A percentile compares a stretch with the other conserved stretches of the same genome.
phyloP scores from a whole-genome alignment of 2,329 filamentous ascomycete genomes.

The Aspergillus latus region DNA sequence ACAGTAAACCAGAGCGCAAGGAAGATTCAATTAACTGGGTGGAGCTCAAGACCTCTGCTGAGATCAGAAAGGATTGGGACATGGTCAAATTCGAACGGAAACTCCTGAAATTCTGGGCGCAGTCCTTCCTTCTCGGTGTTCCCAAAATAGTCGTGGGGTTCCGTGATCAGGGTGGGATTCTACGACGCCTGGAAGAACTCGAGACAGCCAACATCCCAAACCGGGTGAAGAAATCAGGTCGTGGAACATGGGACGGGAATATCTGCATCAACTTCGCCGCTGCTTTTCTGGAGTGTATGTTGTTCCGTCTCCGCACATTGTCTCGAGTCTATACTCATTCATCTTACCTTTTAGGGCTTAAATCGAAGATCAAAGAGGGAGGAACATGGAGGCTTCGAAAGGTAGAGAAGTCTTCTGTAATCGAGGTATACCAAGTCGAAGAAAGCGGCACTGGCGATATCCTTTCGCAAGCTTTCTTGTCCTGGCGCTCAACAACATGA shows the following conservation, averaged over 20 bases:
- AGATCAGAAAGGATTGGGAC: conserved; percentile 67
- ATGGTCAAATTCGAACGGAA: conserved; percentile 80
- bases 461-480: conserved; percentile 72
- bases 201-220: conserved; percentile 76
- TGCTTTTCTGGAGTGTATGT: conserved; percentile 72
- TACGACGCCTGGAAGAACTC: conserved; percentile 73
- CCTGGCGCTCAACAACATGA: conserved; percentile 56
- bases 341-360: conserved; percentile 54
- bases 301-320: background rate
- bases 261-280: conserved; percentile 89
- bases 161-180: conserved; percentile 68
- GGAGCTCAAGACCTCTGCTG: conserved; percentile 86
- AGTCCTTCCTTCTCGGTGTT: conserved; percentile 90
- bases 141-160: conserved; percentile 91
- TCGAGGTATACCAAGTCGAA: conserved; percentile 73
- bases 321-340: background rate
- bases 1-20: conserved; percentile 67
- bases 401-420: conserved; percentile 58
- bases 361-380: conserved; percentile 60
- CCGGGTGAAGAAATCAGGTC: conserved; percentile 66
- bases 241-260: conserved; percentile 82
- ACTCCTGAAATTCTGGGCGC: conserved; percentile 93
- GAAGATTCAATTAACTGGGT: conserved; percentile 82
- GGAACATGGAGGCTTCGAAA: conserved; percentile 81
- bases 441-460: conserved; percentile 75